Percentiles rank a stretch among this genome's conserved stretches.
Conservation (phyloP, 257 asterid genomes). For the Gardenia jasminoides region DNA sequence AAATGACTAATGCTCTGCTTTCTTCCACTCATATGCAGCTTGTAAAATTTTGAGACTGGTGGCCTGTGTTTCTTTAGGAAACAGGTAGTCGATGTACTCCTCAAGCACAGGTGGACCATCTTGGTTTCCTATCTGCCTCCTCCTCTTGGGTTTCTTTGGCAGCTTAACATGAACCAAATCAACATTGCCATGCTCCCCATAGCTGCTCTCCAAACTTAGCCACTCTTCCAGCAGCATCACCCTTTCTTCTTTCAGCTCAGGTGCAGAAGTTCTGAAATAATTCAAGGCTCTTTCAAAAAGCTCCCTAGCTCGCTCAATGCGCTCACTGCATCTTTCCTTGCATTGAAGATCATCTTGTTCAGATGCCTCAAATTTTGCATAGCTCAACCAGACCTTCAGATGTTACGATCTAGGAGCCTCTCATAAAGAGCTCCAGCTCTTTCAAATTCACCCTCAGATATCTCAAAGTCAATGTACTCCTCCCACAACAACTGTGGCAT, state of each 20-base stretch:
- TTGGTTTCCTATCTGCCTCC: constrained; percentile 74
- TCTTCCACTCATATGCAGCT: no score
- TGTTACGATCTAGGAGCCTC: constrained; percentile 86
- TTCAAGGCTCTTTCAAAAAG: constrained; percentile 74
- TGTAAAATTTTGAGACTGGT: constrained; percentile 69
- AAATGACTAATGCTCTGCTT: no score
- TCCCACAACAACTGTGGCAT: constrained; percentile 95
- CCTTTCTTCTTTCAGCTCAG: constrained; percentile 86
- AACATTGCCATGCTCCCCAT: constrained; percentile 74
- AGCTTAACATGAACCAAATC: constrained; percentile 64
- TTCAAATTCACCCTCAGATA: constrained; percentile 75
- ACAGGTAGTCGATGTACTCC: constrained; percentile 81
- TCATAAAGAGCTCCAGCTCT: constrained; percentile 86
- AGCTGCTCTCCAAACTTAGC: constrained; percentile 67
- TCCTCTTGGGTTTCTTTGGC: constrained; percentile 91
- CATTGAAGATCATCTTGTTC: constrained; percentile 51
- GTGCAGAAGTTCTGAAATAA: constrained; percentile 68
- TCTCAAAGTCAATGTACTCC: constrained; percentile 97
- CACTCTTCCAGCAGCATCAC: constrained; percentile 93
- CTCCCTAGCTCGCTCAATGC: constrained; percentile 74
- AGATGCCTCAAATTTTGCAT: constrained; percentile 88
- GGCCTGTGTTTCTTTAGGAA: constrained; percentile 82
- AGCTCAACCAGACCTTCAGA: constrained; percentile 94
- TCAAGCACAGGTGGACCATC: constrained; percentile 79
- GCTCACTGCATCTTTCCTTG: constrained; percentile 57